Evolutionary conservation across 805 yeast genomes (phyloP).

Genomic region (Candida tallmaniae): DNA sequence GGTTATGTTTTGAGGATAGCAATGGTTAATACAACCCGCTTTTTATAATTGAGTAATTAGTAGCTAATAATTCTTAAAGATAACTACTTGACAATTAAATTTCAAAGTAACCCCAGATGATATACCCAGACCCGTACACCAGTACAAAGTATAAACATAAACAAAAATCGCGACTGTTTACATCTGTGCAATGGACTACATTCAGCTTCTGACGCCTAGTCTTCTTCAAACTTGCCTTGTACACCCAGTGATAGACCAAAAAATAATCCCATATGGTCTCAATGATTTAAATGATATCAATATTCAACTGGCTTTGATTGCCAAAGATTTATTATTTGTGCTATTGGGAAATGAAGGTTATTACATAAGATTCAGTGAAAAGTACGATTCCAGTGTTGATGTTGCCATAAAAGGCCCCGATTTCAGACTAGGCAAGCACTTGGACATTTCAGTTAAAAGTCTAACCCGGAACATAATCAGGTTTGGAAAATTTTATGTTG

Average conservation of each 20-base stretch:
- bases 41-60: too few species aligned
- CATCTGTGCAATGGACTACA: slow-evolving; percentile 8
- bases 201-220: slow-evolving; percentile 15
- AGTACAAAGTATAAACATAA: not conserved
- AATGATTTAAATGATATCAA: slow-evolving; percentile 43
- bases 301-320: slow-evolving; percentile 68
- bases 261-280: slow-evolving; percentile 16
- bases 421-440: slow-evolving; percentile 61
- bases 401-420: slow-evolving; percentile 65
- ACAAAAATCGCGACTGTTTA: slow-evolving; percentile 4
- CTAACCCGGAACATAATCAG: slow-evolving; percentile 57
- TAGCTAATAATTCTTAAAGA: too few species aligned
- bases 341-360: slow-evolving; percentile 73
- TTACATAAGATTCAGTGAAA: slow-evolving; percentile 64
- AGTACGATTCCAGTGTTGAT: slow-evolving; percentile 46
- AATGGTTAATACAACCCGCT: too few species aligned
- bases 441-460: slow-evolving; percentile 72
- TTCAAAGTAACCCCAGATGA: too few species aligned
- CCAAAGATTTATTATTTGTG: slow-evolving; percentile 65
- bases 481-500: slow-evolving; percentile 59
- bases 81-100: too few species aligned
- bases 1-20: too few species aligned
- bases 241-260: slow-evolving; percentile 6
- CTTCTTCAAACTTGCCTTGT: slow-evolving; percentile 8
- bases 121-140: too few species aligned